Evolutionary conservation across 805 yeast species (phyloP), one percentile per base, ranked within the genome.

Genomic region (Metschnikowia orientalis): DNA sequence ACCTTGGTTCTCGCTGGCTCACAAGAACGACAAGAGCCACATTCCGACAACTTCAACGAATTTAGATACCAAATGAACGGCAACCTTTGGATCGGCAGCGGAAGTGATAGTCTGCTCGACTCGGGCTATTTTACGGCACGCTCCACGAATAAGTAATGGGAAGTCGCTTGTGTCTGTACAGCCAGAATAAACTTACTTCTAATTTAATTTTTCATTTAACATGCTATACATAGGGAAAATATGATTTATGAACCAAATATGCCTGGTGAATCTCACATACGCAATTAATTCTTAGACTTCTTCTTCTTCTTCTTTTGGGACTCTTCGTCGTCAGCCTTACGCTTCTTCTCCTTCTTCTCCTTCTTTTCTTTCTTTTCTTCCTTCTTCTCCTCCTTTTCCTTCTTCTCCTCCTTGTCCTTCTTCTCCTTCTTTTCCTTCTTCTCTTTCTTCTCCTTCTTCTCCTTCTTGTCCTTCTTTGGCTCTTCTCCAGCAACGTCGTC

Each of bases 301-400:
- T 63, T 63, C 61, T 63, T 61, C 60, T 61, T 63, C 54, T 64
- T 62, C 50, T 62, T 59, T 44, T 60, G 57, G 11, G 63, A 41
- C 42, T 56, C 63, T 22, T 57, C 64, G 42, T 58, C 63, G 18
- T 62, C 68, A 24, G 56, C 56, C 50, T 59, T 54, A 23, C 58
- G 47, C 54, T 63, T 62, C 49, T 61, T 60, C 40, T 59, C 57
- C 21, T 62, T 41, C 45, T 57, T 61, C 11, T 57, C 64, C 41
- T 59, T 62, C 23, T 61, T 67, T 20, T 54, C 56, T 45, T 58
- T 54, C 34, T 57, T 46, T 41, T 54, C 54, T 29, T 44, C 40
- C 35, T 43, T 43, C 30, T 45, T 44, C 46, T 54, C 50, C 36
- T 57, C 54, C 38, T 58, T 55, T 48, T 57, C 53, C 31, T 59